phyloP scores from a whole-genome alignment of 83 land plant species.

The Picea abies region DNA sequence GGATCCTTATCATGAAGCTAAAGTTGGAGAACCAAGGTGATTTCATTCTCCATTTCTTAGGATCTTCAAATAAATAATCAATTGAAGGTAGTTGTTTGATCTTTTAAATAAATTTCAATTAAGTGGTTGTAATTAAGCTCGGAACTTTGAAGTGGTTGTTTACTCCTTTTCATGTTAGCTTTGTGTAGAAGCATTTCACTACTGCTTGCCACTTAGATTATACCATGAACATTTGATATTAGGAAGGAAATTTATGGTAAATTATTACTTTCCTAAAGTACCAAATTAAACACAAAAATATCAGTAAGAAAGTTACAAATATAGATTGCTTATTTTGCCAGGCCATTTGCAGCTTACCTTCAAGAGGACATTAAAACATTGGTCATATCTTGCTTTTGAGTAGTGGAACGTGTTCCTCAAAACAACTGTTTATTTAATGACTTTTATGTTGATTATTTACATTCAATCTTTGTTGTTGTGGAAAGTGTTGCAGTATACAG shows the following conservation, averaged over 20 bases:
- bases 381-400: neutral
- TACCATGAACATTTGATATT: too few species aligned
- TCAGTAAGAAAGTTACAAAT: neutral
- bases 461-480: constrained; percentile 10
- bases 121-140: neutral
- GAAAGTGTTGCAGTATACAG: constrained; percentile 71
- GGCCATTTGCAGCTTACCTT: neutral
- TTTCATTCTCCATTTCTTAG: too few species aligned
- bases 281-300: neutral
- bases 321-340: neutral
- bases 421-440: neutral
- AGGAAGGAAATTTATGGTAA: neutral
- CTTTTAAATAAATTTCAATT: too few species aligned
- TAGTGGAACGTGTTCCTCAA: neutral
- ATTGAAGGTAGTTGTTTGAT: too few species aligned
- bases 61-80: too few species aligned
- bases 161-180: too few species aligned
- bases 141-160: too few species aligned
- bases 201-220: too few species aligned
- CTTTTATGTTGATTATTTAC: neutral
- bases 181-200: too few species aligned
- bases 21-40: too few species aligned
- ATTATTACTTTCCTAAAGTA: neutral
- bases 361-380: neutral
- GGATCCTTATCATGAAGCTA: too few species aligned